phyloP scores from a whole-genome alignment of 345 rosid species.

The Eucalyptus albens region DNA sequence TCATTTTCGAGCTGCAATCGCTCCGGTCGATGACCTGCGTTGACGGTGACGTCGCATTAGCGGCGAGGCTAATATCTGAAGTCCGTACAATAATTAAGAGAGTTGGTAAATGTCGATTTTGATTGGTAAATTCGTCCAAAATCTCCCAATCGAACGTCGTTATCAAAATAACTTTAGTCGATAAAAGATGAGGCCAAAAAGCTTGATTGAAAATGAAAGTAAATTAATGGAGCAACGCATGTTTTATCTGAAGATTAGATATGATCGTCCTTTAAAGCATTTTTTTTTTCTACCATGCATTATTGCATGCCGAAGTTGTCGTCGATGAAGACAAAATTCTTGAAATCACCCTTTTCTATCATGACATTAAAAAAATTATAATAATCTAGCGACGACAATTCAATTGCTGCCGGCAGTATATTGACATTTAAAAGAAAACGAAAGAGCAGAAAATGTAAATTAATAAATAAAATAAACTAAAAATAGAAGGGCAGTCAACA shows the following conservation, averaged over 20 bases:
- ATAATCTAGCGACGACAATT: background rate
- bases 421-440: background rate
- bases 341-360: background rate
- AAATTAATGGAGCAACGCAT: background rate
- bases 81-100: background rate
- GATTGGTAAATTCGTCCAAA: background rate
- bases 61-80: background rate
- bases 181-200: background rate
- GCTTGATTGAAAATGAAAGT: background rate
- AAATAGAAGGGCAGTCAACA: background rate
- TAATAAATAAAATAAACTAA: background rate
- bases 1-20: background rate
- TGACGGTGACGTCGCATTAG: too few relatives aligned
- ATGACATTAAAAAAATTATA: background rate
- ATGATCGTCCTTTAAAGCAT: background rate
- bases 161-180: background rate
- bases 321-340: background rate
- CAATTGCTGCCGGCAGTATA: background rate
- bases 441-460: background rate
- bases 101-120: background rate
- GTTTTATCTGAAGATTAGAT: background rate
- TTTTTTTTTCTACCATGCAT: background rate
- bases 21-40: background rate
- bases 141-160: background rate
- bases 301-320: background rate